Conservation (phyloP, 2,329 filamentous ascomycete genomes). For the Aspergillus cejpii region DNA sequence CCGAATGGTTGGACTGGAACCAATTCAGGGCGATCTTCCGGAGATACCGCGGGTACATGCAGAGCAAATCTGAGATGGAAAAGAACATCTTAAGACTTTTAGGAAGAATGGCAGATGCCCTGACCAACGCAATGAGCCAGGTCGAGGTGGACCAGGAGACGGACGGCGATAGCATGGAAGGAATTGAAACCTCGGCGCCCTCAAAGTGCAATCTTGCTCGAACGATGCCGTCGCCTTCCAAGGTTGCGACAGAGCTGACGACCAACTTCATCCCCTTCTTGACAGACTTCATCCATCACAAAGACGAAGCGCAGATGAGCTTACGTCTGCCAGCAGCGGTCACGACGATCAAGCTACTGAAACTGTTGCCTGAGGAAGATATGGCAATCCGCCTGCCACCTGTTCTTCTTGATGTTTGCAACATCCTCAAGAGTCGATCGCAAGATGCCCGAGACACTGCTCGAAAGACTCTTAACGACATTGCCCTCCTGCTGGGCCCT, state of each 20-base stretch:
- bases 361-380: conserved; percentile 65
- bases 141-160: conserved; percentile 17
- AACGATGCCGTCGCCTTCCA: conserved; percentile 60
- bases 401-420: conserved; percentile 83
- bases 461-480: conserved; percentile 77
- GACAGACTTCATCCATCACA: conserved; percentile 80
- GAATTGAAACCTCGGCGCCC: conserved; percentile 22
- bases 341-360: conserved; percentile 79
- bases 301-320: conserved; percentile 90
- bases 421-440: conserved; percentile 82
- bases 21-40: conserved; percentile 81
- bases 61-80: conserved; percentile 71
- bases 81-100: conserved; percentile 81
- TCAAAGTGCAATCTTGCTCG: conserved; percentile 48
- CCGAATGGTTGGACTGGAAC: conserved; percentile 75
- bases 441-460: conserved; percentile 88
- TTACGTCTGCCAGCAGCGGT: conserved; percentile 84
- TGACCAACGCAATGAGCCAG: conserved; percentile 51
- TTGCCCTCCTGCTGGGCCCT: conserved; percentile 72
- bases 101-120: conserved; percentile 70
- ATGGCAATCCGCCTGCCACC: conserved; percentile 70
- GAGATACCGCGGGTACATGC: conserved; percentile 75
- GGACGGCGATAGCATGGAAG: conserved; percentile 22
- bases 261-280: conserved; percentile 71
- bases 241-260: conserved; percentile 65